Conservation (phyloP, 306 rosid genomes). For the Corylus avellana region DNA sequence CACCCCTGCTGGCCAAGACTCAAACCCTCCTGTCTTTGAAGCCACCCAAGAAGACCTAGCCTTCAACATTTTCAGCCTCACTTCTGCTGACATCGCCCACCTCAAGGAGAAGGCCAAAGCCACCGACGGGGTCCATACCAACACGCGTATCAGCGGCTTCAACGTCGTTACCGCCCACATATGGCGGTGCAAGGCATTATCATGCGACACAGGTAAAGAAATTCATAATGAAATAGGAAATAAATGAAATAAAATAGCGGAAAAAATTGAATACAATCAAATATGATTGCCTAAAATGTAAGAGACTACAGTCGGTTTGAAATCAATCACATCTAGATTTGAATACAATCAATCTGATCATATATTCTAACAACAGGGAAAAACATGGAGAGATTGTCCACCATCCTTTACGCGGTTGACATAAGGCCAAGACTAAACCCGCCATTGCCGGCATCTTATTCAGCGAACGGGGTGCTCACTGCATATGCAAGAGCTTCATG, state of each 20-base stretch:
- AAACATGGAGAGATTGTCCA: conserved; percentile 43
- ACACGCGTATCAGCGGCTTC: conserved; percentile 35
- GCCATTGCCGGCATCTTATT: conserved; percentile 36
- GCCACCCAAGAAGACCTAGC: conserved; percentile 49
- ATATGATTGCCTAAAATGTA: too few species aligned
- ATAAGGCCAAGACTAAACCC: conserved; percentile 52
- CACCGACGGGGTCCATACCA: background rate
- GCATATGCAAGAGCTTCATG: conserved; percentile 47
- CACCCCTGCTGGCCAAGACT: conserved; percentile 2
- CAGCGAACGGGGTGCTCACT: conserved; percentile 55
- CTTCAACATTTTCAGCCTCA: conserved; percentile 50
- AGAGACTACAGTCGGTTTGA: too few species aligned
- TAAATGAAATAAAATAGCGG: too few species aligned
- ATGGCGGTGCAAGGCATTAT: conserved; percentile 73
- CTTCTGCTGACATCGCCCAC: conserved; percentile 26
- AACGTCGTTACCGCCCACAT: conserved; percentile 57
- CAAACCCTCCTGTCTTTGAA: conserved; percentile 41
- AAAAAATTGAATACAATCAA: too few species aligned
- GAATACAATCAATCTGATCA: too few species aligned
- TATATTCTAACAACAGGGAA: background rate
- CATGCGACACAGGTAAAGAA: conserved; percentile 17
- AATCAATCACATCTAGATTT: too few species aligned
- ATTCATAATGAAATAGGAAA: too few species aligned
- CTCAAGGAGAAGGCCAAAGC: conserved; percentile 59
- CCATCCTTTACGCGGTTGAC: conserved; percentile 62